A percentile compares a stretch with the other conserved stretches of the same genome.
These are phyloP conservation scores for Penicillium sp. DNA, from an alignment of 2,329 filamentous ascomycete genomes.

Conservation along the genomic window DNA sequence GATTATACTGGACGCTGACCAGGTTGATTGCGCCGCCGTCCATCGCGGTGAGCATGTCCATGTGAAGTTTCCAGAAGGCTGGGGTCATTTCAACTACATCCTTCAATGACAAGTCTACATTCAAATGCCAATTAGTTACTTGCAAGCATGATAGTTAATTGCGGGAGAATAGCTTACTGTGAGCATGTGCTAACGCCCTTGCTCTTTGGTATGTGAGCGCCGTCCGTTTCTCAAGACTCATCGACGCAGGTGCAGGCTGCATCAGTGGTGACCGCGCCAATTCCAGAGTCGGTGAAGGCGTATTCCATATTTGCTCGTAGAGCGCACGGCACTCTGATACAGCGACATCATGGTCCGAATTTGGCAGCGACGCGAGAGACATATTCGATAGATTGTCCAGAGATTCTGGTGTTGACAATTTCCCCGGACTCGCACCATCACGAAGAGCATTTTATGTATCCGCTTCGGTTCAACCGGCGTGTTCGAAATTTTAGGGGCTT, in stretches of 20 bases:
- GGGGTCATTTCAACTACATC: slow-evolving; percentile 15
- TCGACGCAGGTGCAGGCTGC: background rate
- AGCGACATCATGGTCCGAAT: background rate
- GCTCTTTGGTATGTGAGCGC: background rate
- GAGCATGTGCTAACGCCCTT: background rate
- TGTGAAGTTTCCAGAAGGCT: slow-evolving; percentile 16
- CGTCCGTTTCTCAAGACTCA: background rate
- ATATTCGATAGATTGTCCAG: background rate
- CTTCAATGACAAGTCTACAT: slow-evolving; percentile 5
- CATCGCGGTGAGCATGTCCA: slow-evolving; percentile 12
- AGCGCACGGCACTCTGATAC: slow-evolving; percentile 1
- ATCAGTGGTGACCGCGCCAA: background rate
- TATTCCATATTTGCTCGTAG: background rate
- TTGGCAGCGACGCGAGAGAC: background rate
- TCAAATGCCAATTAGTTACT: background rate
- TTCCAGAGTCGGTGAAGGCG: background rate
- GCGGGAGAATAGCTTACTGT: background rate
- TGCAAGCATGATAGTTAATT: background rate
- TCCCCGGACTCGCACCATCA: background rate
- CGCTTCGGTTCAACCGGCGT: background rate
- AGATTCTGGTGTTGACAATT: background rate
- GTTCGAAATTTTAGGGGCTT: background rate
- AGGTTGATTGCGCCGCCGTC: slow-evolving; percentile 13
- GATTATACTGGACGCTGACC: slow-evolving; percentile 14
- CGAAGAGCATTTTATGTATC: background rate